Percentiles rank a stretch among this genome's conserved stretches.
Conservation (phyloP, 2,329 filamentous ascomycete species). For the Aspergillus neoniger region DNA sequence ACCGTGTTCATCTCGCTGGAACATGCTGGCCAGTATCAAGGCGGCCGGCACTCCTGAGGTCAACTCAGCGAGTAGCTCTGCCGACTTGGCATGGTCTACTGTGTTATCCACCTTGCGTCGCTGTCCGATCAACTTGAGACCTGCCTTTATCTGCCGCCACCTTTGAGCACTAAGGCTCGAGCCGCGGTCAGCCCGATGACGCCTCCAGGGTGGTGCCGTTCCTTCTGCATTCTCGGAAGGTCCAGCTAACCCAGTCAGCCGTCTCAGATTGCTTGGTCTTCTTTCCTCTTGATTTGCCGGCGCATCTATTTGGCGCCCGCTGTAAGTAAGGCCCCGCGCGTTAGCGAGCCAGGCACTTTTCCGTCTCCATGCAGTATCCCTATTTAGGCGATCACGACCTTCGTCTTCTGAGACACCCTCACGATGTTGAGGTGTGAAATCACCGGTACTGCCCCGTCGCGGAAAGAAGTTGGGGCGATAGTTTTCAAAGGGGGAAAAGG, state of each 20-base stretch:
- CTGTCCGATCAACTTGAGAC: slow-evolving; percentile 73
- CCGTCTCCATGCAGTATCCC: slow-evolving; percentile 59
- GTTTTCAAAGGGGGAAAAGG: slow-evolving; percentile 49
- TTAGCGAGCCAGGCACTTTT: slow-evolving; percentile 60
- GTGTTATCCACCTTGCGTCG: slow-evolving; percentile 80
- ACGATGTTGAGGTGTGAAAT: slow-evolving; percentile 55
- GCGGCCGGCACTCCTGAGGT: slow-evolving; percentile 90
- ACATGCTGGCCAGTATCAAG: slow-evolving; percentile 94
- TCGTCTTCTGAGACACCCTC: slow-evolving; percentile 75
- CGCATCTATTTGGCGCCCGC: slow-evolving; percentile 53
- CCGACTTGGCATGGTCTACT: slow-evolving; percentile 91
- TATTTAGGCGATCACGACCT: slow-evolving; percentile 63
- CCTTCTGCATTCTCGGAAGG: slow-evolving; percentile 66
- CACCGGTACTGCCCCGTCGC: slow-evolving; percentile 67
- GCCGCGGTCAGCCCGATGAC: slow-evolving; percentile 62
- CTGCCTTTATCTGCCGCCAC: slow-evolving; percentile 92
- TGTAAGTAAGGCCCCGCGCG: slow-evolving; percentile 49
- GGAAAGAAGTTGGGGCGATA: slow-evolving; percentile 56
- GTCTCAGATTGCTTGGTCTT: slow-evolving; percentile 64
- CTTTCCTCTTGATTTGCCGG: slow-evolving; percentile 54
- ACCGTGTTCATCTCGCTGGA: slow-evolving; percentile 93
- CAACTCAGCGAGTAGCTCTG: slow-evolving; percentile 92
- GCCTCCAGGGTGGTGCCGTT: slow-evolving; percentile 57
- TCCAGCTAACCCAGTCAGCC: slow-evolving; percentile 64
- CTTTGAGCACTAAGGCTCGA: slow-evolving; percentile 74